phyloP scores from a whole-genome alignment of 1,139 yeast genomes.

The Spencermartinsiella ligniputridi region DNA sequence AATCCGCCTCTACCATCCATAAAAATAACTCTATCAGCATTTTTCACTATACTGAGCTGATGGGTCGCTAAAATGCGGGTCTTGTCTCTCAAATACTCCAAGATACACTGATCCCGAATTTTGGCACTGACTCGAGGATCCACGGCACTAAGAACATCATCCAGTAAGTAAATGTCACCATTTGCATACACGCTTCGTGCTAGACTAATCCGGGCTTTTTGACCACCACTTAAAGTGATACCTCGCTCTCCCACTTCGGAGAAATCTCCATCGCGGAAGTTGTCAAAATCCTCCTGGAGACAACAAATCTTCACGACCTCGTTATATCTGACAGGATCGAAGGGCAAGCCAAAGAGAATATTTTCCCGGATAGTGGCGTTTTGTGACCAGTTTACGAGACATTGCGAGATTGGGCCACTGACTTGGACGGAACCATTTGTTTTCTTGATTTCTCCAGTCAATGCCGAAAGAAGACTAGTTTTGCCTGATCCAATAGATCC shows the following conservation, averaged over 20 bases:
- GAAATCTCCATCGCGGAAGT: constrained; percentile 63
- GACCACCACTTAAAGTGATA: constrained; percentile 77
- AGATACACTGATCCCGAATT: constrained; percentile 59
- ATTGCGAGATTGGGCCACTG: constrained; percentile 20
- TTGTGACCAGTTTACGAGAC: constrained; percentile 50
- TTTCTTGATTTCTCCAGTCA: constrained; percentile 53
- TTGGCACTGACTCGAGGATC: constrained; percentile 76
- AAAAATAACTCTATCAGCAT: constrained; percentile 60
- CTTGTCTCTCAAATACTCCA: constrained; percentile 46
- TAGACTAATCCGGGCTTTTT: constrained; percentile 67
- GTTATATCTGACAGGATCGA: constrained; percentile 45
- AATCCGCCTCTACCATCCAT: constrained; percentile 56
- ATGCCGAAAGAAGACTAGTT: constrained; percentile 53
- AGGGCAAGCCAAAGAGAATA: constrained; percentile 55
- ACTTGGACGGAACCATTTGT: constrained; percentile 43
- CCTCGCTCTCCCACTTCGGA: constrained; percentile 84
- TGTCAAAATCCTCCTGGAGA: constrained; percentile 51
- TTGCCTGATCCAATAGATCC: constrained; percentile 69
- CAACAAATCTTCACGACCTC: constrained; percentile 53
- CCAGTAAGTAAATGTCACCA: constrained; percentile 56
- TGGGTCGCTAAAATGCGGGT: constrained; percentile 74
- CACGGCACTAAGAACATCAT: constrained; percentile 75
- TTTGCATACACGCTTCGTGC: constrained; percentile 72
- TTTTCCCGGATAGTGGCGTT: constrained; percentile 64
- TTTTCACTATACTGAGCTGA: constrained; percentile 56